phyloP scores from a whole-genome alignment of 192 early-diverging fungal species.

The Dissophora ornata region DNA sequence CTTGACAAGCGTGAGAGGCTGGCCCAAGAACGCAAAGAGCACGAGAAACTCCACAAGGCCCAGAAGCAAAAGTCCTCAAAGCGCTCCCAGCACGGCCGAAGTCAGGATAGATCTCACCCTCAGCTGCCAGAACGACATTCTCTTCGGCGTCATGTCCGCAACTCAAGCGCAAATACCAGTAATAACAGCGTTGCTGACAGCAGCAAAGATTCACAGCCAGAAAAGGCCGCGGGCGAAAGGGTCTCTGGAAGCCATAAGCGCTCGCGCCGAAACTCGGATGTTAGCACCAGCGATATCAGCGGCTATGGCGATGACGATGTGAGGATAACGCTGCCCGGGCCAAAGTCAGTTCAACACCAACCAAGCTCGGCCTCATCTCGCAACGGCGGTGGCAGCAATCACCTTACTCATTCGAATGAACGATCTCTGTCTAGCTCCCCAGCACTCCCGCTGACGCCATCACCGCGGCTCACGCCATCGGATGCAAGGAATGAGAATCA shows the following conservation, averaged over 20 bases:
- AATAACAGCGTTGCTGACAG: neutral
- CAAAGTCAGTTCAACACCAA: constrained; percentile 13
- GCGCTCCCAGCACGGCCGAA: constrained; percentile 4
- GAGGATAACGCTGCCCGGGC: neutral
- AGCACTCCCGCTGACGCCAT: constrained; percentile 28
- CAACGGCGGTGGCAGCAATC: neutral
- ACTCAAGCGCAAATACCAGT: neutral
- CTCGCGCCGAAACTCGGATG: constrained; percentile 29
- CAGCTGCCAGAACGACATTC: constrained; percentile 18
- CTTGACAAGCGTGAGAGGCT: constrained; percentile 27
- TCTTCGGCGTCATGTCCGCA: constrained; percentile 1
- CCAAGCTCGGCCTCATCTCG: constrained; percentile 6
- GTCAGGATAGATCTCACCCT: constrained; percentile 17
- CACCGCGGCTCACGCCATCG: constrained; percentile 24
- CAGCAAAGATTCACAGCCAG: neutral
- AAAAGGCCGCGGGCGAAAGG: neutral
- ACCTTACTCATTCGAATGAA: constrained; percentile 10
- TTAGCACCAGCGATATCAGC: constrained; percentile 38
- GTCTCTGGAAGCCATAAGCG: constrained; percentile 19
- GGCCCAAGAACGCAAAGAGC: constrained; percentile 33
- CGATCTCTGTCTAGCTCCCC: constrained; percentile 37
- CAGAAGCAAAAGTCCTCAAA: constrained; percentile 27
- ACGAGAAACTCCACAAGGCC: constrained; percentile 16
- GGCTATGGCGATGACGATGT: constrained; percentile 34
- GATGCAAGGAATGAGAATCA: constrained; percentile 6